Base-by-base conservation (phyloP, 352 stramenopile genomes). In the Phytophthora sp. region DNA sequence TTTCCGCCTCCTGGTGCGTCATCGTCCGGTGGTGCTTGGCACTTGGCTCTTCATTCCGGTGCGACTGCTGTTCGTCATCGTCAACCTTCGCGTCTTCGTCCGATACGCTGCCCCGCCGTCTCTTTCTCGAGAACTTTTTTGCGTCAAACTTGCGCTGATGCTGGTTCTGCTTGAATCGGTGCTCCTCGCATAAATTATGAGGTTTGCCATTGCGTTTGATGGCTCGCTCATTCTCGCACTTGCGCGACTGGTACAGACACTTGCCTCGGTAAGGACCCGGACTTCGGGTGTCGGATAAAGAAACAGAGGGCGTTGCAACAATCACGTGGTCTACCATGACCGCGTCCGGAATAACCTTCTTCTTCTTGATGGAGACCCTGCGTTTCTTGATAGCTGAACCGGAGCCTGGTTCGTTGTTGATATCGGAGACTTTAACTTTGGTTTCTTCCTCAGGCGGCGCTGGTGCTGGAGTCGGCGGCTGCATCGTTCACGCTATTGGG, bases 111-210 rank as follows among this genome's bases (percentile, higher is more conserved):
- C 54, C 59, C 26, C 53, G 53, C 27, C 57, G 71, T 42, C 77
- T 71, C 49, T 82, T 82, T 36, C 78, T 70, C 18, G 77, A 84
- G 71, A 89, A 91, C 69, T 90, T 91, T 60, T 91, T 93, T 33
- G 79, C 83, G 59, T 93, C 84, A 44, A 93, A 91, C 62, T 91
- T 93, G 60, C 84, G 82, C 56, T 93, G 84, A 63, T 93, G 82
- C 70, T 89, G 79, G 61, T 93, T 93, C 71, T 93, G 84, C 66
- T 90, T 91, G 31, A 63, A 70, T 13, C 84, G 82, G 59, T 93
- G 84, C 57, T 88, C 80, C 27, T 93, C 84, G 44, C 84, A 93
- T 21, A 93, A 61, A 42, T 93, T 93, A 72, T 93, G 84, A 24
- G 84, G 71, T 53, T 88, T 80, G 27, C 84, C 84, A 56, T 93